These are phyloP conservation scores for Bacidia rubella DNA, from an alignment of 495 filamentous ascomycete genomes.

Conservation along the genomic window DNA sequence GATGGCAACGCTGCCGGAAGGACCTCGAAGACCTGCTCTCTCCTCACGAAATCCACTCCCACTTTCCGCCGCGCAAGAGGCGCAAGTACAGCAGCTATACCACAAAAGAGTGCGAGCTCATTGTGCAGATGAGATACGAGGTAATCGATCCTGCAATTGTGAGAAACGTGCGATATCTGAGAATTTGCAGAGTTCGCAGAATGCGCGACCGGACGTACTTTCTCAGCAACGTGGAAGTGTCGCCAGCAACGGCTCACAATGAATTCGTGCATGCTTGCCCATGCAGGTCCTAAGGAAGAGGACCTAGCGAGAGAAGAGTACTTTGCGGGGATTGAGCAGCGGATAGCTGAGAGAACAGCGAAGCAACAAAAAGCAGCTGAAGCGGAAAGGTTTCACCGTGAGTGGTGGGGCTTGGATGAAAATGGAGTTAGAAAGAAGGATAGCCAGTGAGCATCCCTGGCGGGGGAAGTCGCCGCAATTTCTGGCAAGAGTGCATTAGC, in stretches of 20 bases:
- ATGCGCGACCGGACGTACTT: slow-evolving; percentile 73
- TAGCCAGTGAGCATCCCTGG: neutral
- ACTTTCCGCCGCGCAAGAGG: slow-evolving; percentile 82
- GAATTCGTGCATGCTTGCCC: slow-evolving; percentile 82
- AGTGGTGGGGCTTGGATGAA: slow-evolving; percentile 18
- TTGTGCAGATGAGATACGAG: slow-evolving; percentile 78
- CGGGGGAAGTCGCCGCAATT: no score
- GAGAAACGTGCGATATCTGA: neutral
- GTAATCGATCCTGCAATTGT: slow-evolving; percentile 31
- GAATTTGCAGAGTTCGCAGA: slow-evolving; percentile 60
- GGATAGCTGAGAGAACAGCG: slow-evolving; percentile 45
- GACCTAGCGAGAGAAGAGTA: slow-evolving; percentile 88
- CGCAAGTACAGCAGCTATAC: slow-evolving; percentile 79
- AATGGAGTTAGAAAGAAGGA: slow-evolving; percentile 14
- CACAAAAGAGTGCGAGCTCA: slow-evolving; percentile 68
- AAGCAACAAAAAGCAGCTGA: slow-evolving; percentile 26
- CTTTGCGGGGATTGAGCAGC: slow-evolving; percentile 61
- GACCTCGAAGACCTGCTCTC: slow-evolving; percentile 22
- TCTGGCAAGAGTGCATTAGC: no score
- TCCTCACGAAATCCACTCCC: slow-evolving; percentile 72
- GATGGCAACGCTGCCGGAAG: slow-evolving; percentile 14
- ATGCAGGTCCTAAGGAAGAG: slow-evolving; percentile 72
- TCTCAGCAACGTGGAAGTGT: slow-evolving; percentile 76
- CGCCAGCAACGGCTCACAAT: slow-evolving; percentile 63
- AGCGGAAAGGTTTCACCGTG: slow-evolving; percentile 15